phyloP scores from a whole-genome alignment of 2,329 filamentous ascomycete species.

The Tolypocladium nubicola region DNA sequence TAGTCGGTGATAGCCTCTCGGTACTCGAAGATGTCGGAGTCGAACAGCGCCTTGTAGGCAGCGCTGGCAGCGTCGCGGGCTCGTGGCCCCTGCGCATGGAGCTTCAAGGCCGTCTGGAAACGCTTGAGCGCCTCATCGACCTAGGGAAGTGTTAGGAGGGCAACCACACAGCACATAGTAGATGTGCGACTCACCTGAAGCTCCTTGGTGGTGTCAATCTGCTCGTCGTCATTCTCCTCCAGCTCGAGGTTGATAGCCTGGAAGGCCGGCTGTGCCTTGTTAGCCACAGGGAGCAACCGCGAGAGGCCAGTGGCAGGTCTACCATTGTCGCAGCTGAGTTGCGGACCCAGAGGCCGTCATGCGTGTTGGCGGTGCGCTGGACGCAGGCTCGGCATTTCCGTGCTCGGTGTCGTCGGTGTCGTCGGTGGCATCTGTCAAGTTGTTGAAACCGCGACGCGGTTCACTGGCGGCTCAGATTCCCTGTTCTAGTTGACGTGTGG shows the following conservation, averaged over 20 bases:
- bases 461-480: not conserved
- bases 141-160: constrained; percentile 19
- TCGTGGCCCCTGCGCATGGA: constrained; percentile 75
- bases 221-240: constrained; percentile 81
- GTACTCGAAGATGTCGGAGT: constrained; percentile 89
- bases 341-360: not conserved
- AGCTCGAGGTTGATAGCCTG: constrained; percentile 88
- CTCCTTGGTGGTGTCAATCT: constrained; percentile 90
- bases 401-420: not conserved
- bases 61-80: constrained; percentile 66
- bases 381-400: not conserved
- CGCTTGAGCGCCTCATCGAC: constrained; percentile 94
- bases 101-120: constrained; percentile 83
- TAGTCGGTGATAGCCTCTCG: constrained; percentile 81
- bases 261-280: constrained; percentile 48
- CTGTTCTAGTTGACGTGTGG: not conserved
- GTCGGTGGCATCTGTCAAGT: not conserved
- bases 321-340: constrained; percentile 1
- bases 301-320: not conserved
- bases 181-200: constrained; percentile 48
- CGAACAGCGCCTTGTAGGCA: constrained; percentile 77
- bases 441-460: not conserved
- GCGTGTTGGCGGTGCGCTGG: not conserved
- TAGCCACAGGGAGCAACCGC: not conserved
- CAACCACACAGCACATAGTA: accelerated